phyloP scores from a whole-genome alignment of 805 yeast genomes.

The Cyberlindnera mycetangii region DNA sequence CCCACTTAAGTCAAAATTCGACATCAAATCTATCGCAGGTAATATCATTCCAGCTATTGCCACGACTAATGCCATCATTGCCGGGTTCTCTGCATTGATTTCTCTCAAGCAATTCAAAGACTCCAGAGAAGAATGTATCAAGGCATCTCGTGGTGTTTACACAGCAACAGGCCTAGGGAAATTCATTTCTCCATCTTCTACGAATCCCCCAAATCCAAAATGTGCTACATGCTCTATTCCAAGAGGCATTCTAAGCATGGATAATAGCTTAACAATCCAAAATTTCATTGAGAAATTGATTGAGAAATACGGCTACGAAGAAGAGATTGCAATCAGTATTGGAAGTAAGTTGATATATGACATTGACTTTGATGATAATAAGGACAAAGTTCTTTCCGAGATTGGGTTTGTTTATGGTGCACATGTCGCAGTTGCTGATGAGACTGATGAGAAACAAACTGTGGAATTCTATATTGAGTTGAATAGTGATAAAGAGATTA shows the following conservation, averaged over 20 bases:
- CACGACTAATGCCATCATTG: conserved; percentile 92
- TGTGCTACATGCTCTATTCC: conserved; percentile 67
- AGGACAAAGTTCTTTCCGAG: conserved; percentile 42
- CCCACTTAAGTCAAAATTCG: conserved; percentile 73
- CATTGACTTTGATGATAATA: conserved; percentile 82
- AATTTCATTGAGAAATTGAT: conserved; percentile 52
- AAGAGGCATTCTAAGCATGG: conserved; percentile 46
- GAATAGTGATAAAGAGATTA: conserved; percentile 21
- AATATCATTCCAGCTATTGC: conserved; percentile 98
- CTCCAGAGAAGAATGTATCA: conserved; percentile 30
- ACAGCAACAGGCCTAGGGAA: conserved; percentile 54
- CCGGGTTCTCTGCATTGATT: conserved; percentile 80
- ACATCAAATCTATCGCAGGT: conserved; percentile 92
- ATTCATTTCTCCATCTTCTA: conserved; percentile 60
- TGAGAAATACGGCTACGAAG: conserved; percentile 50
- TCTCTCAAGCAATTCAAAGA: conserved; percentile 53
- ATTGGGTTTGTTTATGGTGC: conserved; percentile 61
- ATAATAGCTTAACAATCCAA: conserved; percentile 38
- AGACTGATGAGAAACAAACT: conserved; percentile 61
- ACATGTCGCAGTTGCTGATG: conserved; percentile 72
- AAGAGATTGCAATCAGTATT: conserved; percentile 53
- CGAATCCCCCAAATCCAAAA: conserved; percentile 60
- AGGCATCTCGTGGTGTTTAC: conserved; percentile 46
- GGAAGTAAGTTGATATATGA: conserved; percentile 69
- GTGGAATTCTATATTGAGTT: conserved; percentile 56